Conservation (phyloP, 768 basidiomycete species). For the Calocera cornea region DNA sequence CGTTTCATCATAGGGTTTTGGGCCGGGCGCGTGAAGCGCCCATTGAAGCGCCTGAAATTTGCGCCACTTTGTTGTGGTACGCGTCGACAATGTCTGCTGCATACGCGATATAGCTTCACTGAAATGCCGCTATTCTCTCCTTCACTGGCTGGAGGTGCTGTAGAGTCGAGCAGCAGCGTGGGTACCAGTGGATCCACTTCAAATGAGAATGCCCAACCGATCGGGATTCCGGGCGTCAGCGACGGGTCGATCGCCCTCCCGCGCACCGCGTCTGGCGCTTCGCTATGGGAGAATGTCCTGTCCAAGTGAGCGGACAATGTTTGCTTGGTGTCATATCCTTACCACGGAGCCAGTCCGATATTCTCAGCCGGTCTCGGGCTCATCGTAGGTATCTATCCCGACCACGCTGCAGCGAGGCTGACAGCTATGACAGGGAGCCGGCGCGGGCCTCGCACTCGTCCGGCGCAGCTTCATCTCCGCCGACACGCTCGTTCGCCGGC, state of each 20-base stretch:
- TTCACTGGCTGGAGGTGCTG: no score
- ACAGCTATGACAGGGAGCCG: constrained; percentile 54
- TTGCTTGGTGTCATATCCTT: background rate
- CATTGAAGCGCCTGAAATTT: background rate
- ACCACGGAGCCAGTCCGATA: constrained; percentile 52
- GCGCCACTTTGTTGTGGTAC: background rate
- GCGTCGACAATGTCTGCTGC: no score
- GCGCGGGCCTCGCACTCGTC: constrained; percentile 65
- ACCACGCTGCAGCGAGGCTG: background rate
- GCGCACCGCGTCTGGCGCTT: background rate
- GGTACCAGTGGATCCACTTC: no score
- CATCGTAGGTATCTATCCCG: constrained; percentile 46
- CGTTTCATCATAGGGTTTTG: background rate
- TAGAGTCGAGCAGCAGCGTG: no score
- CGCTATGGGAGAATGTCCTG: background rate
- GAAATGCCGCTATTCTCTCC: no score
- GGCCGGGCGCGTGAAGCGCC: background rate
- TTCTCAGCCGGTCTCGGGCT: constrained; percentile 97
- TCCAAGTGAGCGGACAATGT: background rate
- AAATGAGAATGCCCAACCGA: no score
- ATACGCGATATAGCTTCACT: no score
- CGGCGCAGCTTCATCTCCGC: constrained; percentile 57
- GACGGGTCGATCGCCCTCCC: background rate
- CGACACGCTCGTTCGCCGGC: constrained; percentile 62
- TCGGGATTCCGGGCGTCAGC: background rate